Conservation (phyloP, 768 basidiomycete genomes). For the Inosperma sp. region DNA sequence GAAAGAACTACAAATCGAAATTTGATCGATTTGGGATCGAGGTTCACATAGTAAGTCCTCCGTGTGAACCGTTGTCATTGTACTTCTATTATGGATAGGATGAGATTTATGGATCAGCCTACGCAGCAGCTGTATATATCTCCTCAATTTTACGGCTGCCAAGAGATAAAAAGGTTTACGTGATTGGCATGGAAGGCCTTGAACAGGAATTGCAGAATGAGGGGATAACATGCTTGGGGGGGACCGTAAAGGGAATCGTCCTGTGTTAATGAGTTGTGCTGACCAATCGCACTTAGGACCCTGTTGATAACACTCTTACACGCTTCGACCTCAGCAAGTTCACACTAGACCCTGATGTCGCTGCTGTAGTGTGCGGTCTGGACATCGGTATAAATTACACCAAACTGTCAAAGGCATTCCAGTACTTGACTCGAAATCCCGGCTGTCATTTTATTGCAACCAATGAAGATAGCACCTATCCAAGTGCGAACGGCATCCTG, state of each 20-base stretch:
- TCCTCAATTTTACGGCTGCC: slow-evolving; percentile 87
- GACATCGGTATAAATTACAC: slow-evolving; percentile 88
- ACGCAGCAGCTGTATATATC: slow-evolving; percentile 63
- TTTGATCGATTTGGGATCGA: slow-evolving; percentile 88
- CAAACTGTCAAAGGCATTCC: slow-evolving; percentile 89
- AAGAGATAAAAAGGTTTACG: slow-evolving; percentile 90
- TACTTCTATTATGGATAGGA: slow-evolving; percentile 49
- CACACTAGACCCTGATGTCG: slow-evolving; percentile 70
- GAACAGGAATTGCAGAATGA: slow-evolving; percentile 92
- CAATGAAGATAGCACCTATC: slow-evolving; percentile 91
- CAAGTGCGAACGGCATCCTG: slow-evolving; percentile 61
- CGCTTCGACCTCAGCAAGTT: slow-evolving; percentile 68
- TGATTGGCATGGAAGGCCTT: slow-evolving; percentile 86
- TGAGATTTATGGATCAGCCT: slow-evolving; percentile 96
- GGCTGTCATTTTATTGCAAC: slow-evolving; percentile 84
- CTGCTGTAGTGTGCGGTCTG: slow-evolving; percentile 92
- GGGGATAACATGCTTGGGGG: slow-evolving; percentile 75
- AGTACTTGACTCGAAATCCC: slow-evolving; percentile 78
- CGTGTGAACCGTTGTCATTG: slow-evolving; percentile 1
- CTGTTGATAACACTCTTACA: slow-evolving; percentile 72
- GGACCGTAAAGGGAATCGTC: slow-evolving; percentile 52
- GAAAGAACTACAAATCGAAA: slow-evolving; percentile 81
- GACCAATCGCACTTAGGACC: slow-evolving; percentile 51
- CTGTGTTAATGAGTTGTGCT: slow-evolving; percentile 4
- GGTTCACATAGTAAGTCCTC: slow-evolving; percentile 67